phyloP scores from a whole-genome alignment of 2,329 filamentous ascomycete species.

The Sordariomycetes sp. region DNA sequence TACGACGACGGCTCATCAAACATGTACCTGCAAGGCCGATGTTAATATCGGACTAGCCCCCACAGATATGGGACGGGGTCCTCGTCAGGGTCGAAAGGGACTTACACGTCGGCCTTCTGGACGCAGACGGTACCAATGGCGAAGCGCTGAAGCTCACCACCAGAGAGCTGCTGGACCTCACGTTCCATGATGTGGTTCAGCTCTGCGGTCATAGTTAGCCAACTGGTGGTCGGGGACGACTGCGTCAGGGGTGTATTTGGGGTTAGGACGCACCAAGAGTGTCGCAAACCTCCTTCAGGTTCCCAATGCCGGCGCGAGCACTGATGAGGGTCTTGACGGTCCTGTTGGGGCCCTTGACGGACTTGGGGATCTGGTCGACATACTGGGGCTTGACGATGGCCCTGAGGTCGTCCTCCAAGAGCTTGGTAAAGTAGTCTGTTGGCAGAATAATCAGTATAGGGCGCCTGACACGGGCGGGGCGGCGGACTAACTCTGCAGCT shows the following conservation, averaged over 20 bases:
- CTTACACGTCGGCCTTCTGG: constrained; percentile 74
- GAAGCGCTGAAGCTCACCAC: constrained; percentile 96
- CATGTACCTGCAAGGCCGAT: constrained; percentile 61
- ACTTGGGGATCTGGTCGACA: constrained; percentile 94
- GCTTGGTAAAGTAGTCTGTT: constrained; percentile 91
- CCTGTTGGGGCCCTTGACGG: constrained; percentile 73
- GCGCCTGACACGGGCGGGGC: neutral
- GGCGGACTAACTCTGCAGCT: constrained; percentile 71
- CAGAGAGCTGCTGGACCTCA: constrained; percentile 82
- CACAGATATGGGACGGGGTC: constrained; percentile 17
- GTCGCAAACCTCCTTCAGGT: constrained; percentile 73
- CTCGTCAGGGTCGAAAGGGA: neutral
- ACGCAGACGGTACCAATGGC: constrained; percentile 94
- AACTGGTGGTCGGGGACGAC: neutral
- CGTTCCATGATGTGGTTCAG: constrained; percentile 83
- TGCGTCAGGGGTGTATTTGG: neutral
- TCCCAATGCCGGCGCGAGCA: constrained; percentile 64
- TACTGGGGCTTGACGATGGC: constrained; percentile 98
- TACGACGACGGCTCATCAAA: constrained; percentile 99
- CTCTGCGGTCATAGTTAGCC: constrained; percentile 35
- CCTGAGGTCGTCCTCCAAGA: constrained; percentile 93
- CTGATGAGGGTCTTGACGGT: constrained; percentile 71
- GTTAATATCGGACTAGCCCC: neutral
- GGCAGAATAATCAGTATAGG: constrained; percentile 2
- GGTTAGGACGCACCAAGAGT: constrained; percentile 35